phyloP scores from a whole-genome alignment of 1,139 yeast species.

The Insectozyma bohioensis region DNA sequence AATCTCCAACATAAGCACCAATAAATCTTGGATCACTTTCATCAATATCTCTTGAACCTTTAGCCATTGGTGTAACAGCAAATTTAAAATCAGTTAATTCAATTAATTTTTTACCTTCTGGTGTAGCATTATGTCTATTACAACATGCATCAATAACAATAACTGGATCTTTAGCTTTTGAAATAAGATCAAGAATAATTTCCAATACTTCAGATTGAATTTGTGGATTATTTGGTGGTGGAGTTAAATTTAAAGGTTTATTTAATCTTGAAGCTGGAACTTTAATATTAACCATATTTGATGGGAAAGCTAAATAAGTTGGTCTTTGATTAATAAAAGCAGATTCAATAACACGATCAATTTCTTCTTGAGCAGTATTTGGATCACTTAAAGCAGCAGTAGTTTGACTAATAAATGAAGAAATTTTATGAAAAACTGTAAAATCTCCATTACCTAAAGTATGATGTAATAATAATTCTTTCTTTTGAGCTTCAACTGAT shows the following conservation, averaged over 20 bases:
- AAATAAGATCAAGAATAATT: slow-evolving; percentile 26
- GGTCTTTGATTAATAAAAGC: slow-evolving; percentile 41
- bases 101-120: slow-evolving; percentile 31
- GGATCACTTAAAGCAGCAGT: slow-evolving; percentile 32
- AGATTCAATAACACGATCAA: slow-evolving; percentile 37
- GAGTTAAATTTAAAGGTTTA: slow-evolving; percentile 30
- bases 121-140: slow-evolving; percentile 31
- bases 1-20: slow-evolving; percentile 34
- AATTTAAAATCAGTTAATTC: slow-evolving; percentile 31
- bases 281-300: slow-evolving; percentile 36
- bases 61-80: slow-evolving; percentile 36
- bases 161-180: slow-evolving; percentile 30
- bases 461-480: slow-evolving; percentile 53
- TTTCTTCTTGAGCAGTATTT: slow-evolving; percentile 29
- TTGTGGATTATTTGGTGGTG: slow-evolving; percentile 28
- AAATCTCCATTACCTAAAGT: slow-evolving; percentile 85
- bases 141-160: slow-evolving; percentile 40
- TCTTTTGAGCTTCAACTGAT: slow-evolving; percentile 61
- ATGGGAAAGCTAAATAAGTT: slow-evolving; percentile 38
- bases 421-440: slow-evolving; percentile 73
- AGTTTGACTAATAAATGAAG: slow-evolving; percentile 31
- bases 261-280: slow-evolving; percentile 31
- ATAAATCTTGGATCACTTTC: slow-evolving; percentile 28
- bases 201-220: slow-evolving; percentile 35
- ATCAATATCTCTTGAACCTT: slow-evolving; percentile 28